Conservation (phyloP, 1,139 yeast genomes). For the Scheffersomyces segobiensis region DNA sequence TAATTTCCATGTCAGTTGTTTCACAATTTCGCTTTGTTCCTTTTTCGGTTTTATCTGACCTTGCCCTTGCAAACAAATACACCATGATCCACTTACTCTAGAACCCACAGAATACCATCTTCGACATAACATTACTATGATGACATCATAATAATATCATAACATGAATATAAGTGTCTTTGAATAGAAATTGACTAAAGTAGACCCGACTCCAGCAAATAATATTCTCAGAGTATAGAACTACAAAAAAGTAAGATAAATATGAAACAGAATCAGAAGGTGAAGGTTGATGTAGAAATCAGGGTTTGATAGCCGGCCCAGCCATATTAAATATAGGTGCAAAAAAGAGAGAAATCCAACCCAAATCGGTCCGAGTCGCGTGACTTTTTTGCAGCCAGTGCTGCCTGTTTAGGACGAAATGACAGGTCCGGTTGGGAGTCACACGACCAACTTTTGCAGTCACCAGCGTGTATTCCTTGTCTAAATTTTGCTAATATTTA, state of each 20-base stretch:
- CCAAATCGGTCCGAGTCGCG: background rate
- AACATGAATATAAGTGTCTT: background rate
- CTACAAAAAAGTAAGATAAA: no score
- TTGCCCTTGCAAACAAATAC: background rate
- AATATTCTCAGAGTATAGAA: no score
- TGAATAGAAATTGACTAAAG: background rate
- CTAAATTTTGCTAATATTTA: no score
- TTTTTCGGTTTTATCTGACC: background rate
- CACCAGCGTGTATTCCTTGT: background rate
- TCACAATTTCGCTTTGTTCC: background rate
- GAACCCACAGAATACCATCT: background rate
- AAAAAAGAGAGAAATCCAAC: background rate
- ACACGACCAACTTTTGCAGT: background rate
- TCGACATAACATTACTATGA: background rate
- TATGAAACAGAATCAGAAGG: no score
- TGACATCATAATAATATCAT: background rate
- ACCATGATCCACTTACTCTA: background rate
- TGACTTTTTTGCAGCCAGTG: slow-evolving; percentile 1
- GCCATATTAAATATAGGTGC: background rate
- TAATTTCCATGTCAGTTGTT: background rate
- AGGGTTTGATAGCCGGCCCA: no score
- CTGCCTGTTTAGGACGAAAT: background rate
- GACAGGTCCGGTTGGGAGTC: background rate
- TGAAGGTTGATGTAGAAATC: no score
- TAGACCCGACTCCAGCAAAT: no score